These are phyloP conservation scores for Pseudogymnoascus sp. DNA, from an alignment of 2,329 filamentous ascomycete genomes.

Conservation along the genomic window DNA sequence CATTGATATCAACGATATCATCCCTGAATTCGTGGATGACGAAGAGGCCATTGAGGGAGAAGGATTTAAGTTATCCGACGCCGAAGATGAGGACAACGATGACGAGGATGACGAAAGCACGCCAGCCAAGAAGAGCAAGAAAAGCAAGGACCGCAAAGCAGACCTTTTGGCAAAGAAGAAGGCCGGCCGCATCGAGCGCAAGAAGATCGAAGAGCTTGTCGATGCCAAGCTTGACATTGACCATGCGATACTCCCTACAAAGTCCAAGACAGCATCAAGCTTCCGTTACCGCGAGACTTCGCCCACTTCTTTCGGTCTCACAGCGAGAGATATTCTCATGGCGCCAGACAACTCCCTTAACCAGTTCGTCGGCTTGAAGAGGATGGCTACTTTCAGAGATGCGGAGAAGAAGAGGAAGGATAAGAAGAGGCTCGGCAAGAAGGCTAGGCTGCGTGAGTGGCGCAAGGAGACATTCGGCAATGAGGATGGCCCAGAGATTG, in stretches of 20 bases:
- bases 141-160: constrained; percentile 51
- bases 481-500: constrained; percentile 33
- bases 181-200: constrained; percentile 69
- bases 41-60: constrained; percentile 36
- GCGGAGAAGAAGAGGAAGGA: constrained; percentile 83
- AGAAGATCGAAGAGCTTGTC: constrained; percentile 77
- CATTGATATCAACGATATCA: constrained; percentile 88
- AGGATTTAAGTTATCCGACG: constrained; percentile 41
- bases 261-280: constrained; percentile 41
- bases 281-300: constrained; percentile 96
- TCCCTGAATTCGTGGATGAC: constrained; percentile 76
- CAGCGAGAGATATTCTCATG: constrained; percentile 77
- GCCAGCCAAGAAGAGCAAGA: constrained; percentile 49
- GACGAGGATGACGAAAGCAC: constrained; percentile 37
- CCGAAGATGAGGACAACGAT: constrained; percentile 30
- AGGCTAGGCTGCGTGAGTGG: constrained; percentile 84
- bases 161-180: constrained; percentile 54
- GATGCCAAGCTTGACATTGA: constrained; percentile 73
- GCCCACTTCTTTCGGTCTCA: constrained; percentile 82
- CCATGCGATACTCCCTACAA: constrained; percentile 48
- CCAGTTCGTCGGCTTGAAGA: constrained; percentile 87
- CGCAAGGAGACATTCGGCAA: constrained; percentile 54
- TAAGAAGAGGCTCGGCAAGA: constrained; percentile 83
- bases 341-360: constrained; percentile 85
- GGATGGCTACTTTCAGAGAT: constrained; percentile 83